Evolutionary conservation across 106 monocot species (phyloP).

Genomic region (Apostasia ramifera): DNA sequence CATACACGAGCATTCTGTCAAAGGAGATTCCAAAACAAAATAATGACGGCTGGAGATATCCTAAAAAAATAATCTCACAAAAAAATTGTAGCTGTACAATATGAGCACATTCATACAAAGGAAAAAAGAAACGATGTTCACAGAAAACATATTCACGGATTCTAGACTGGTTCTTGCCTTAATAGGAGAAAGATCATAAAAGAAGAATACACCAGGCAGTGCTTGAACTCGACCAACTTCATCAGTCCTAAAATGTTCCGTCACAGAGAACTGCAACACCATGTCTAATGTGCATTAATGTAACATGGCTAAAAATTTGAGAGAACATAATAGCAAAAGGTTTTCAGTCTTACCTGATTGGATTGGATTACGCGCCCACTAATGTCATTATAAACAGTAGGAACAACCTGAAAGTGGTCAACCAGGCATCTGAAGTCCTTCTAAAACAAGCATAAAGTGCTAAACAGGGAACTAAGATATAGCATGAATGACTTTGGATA

Average conservation of each 20-base stretch:
- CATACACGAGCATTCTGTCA: no score
- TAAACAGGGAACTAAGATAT: no score
- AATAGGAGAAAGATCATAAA: conserved; percentile 96
- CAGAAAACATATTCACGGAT: no score
- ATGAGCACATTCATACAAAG: no score
- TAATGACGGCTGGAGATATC: no score
- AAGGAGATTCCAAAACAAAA: no score
- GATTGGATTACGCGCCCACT: conserved; percentile 59
- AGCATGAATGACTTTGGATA: no score
- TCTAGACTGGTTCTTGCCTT: conserved; percentile 37
- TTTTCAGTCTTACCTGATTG: conserved; percentile 59
- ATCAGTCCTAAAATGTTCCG: conserved; percentile 85
- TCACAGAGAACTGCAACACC: conserved; percentile 76
- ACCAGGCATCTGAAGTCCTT: not conserved
- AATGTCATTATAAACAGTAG: conserved; percentile 89
- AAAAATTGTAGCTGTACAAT: no score
- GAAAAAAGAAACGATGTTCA: no score
- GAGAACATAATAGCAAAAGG: not conserved
- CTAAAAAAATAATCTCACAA: no score
- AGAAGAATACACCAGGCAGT: conserved; percentile 93
- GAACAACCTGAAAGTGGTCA: conserved; percentile 67
- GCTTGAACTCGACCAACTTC: conserved; percentile 42
- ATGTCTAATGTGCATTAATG: not conserved
- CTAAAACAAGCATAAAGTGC: not conserved
- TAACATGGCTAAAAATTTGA: not conserved